Conservation (phyloP, 176 grass and related monocot genomes). For the Triticum dicoccoides region DNA sequence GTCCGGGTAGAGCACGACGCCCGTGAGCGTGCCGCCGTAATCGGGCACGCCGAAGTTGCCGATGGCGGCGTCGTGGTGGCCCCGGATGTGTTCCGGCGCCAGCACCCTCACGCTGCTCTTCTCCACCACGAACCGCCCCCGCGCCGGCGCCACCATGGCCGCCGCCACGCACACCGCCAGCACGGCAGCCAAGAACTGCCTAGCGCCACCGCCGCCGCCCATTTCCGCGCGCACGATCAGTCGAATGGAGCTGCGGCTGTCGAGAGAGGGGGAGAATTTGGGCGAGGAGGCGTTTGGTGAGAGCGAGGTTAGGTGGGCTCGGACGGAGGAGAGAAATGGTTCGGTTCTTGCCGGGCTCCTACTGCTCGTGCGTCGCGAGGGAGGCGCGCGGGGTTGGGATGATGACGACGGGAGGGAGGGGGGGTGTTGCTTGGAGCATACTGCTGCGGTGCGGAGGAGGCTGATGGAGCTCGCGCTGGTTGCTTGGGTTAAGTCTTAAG, state of each 20-base stretch:
- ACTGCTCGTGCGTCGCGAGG: background rate
- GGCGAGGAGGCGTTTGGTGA: conserved; percentile 9
- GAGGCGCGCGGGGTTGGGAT: background rate
- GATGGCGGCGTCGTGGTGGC: conserved; percentile 84
- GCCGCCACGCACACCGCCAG: too few relatives aligned
- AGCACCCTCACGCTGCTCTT: conserved; percentile 83
- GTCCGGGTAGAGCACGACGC: conserved; percentile 75
- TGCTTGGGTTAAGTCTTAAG: conserved; percentile 22
- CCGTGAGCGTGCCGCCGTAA: conserved; percentile 86
- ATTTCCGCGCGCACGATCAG: background rate
- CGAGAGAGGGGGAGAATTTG: background rate
- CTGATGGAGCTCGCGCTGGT: background rate
- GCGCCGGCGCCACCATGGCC: background rate
- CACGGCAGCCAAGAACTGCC: background rate
- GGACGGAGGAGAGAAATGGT: background rate
- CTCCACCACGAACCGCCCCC: conserved; percentile 81
- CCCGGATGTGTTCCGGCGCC: conserved; percentile 67
- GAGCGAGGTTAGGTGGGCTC: conserved; percentile 1
- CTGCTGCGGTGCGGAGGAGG: background rate
- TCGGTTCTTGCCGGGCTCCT: background rate
- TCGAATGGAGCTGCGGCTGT: too few relatives aligned
- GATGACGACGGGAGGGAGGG: background rate
- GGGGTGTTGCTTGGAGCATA: conserved; percentile 40
- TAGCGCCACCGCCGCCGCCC: background rate
- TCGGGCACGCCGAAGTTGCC: conserved; percentile 94